Conservation (phyloP, 2,329 filamentous ascomycete genomes). For the Penicillium sclerotigenum region DNA sequence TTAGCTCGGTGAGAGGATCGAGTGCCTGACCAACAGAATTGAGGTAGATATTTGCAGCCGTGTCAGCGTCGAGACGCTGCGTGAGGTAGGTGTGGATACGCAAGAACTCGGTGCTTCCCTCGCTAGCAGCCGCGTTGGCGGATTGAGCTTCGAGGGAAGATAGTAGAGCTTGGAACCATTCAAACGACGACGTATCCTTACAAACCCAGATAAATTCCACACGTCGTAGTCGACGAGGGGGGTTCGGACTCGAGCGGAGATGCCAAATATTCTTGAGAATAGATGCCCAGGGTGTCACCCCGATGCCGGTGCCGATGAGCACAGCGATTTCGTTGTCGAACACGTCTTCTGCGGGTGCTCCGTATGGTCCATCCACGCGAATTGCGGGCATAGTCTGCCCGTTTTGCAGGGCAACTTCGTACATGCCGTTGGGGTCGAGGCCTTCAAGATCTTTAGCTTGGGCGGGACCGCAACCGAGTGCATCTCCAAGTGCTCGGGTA, state of each 20-base stretch:
- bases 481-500: slow-evolving; percentile 87
- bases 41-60: slow-evolving; percentile 91
- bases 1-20: slow-evolving; percentile 90
- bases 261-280: slow-evolving; percentile 99
- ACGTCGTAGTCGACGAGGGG: slow-evolving; percentile 80
- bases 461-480: slow-evolving; percentile 83
- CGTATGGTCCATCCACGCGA: slow-evolving; percentile 92
- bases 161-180: slow-evolving; percentile 96
- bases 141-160: slow-evolving; percentile 87
- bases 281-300: slow-evolving; percentile 81
- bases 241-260: slow-evolving; percentile 82
- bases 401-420: slow-evolving; percentile 91
- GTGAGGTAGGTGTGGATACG: slow-evolving; percentile 98
- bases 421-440: slow-evolving; percentile 92
- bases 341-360: slow-evolving; percentile 94
- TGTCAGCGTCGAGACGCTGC: slow-evolving; percentile 86
- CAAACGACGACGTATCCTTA: slow-evolving; percentile 91
- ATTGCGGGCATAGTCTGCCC: slow-evolving; percentile 88
- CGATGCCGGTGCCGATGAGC: slow-evolving; percentile 78
- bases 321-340: slow-evolving; percentile 85
- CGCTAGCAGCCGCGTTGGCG: slow-evolving; percentile 61
- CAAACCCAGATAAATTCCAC: slow-evolving; percentile 99
- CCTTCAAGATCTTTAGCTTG: slow-evolving; percentile 88
- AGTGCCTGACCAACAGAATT: slow-evolving; percentile 86
- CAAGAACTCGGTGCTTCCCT: slow-evolving; percentile 68